phyloP scores from a whole-genome alignment of 75 land plant genomes.

The Cryptomeria japonica region DNA sequence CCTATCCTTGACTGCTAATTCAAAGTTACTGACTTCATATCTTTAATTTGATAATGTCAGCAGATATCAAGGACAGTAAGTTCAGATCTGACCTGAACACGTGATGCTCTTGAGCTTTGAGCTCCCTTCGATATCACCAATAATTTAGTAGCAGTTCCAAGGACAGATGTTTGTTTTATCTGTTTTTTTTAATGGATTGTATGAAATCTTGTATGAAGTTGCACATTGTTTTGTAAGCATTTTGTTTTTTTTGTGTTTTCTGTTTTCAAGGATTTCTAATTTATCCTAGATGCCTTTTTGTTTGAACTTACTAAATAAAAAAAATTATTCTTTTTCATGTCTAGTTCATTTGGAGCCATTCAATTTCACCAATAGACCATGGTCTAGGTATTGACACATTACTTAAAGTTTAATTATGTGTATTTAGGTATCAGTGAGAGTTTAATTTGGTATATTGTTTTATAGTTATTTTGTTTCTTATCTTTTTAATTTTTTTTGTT shows the following conservation, averaged over 20 bases:
- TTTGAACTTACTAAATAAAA: neutral
- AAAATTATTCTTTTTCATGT: neutral
- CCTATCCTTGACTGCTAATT: neutral
- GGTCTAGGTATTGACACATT: too few species aligned
- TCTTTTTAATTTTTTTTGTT: too few species aligned
- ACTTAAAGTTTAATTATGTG: too few species aligned
- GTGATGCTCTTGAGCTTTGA: neutral
- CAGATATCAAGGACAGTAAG: neutral
- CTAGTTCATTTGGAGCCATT: too few species aligned
- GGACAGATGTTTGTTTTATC: neutral
- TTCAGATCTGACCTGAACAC: neutral
- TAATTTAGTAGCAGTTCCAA: neutral
- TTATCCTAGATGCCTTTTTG: neutral
- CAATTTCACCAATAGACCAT: too few species aligned
- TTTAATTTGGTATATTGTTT: too few species aligned
- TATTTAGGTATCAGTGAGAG: too few species aligned
- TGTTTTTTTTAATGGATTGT: neutral
- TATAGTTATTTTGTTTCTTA: too few species aligned
- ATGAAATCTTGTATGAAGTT: neutral
- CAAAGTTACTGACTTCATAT: neutral
- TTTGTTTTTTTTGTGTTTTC: neutral
- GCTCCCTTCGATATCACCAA: neutral
- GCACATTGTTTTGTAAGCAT: neutral
- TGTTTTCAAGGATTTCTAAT: neutral
- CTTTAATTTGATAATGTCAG: neutral